These are phyloP conservation scores for Pleoardoris graminearum DNA, from an alignment of 2,329 filamentous ascomycete genomes.

Conservation along the genomic window DNA sequence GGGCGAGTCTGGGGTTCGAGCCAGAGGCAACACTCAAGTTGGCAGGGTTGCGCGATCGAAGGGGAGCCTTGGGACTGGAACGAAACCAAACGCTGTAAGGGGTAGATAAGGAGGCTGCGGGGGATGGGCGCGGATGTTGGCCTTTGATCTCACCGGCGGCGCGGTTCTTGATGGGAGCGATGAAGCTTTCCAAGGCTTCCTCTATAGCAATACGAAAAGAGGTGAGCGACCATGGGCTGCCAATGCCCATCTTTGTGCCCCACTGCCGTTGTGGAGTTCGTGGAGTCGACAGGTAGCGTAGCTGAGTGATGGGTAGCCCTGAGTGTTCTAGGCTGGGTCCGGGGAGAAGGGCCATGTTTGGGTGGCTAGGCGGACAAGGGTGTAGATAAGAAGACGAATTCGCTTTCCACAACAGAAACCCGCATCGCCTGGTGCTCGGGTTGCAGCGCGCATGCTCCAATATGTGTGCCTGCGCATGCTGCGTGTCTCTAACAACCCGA, in stretches of 20 bases:
- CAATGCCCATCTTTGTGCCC: not conserved
- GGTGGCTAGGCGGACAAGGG: constrained; percentile 5
- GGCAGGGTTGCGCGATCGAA: not conserved
- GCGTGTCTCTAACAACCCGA: not conserved
- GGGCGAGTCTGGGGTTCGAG: constrained; percentile 2
- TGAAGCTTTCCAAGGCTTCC: too few relatives aligned
- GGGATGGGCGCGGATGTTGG: constrained; percentile 1
- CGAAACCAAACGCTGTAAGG: constrained; percentile 2
- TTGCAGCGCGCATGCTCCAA: not conserved
- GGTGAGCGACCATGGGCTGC: not conserved
- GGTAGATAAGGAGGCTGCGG: constrained; percentile 1
- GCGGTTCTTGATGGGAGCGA: not conserved
- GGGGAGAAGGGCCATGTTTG: not conserved
- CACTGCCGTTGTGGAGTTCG: not conserved
- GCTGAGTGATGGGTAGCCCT: not conserved
- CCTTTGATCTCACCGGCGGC: not conserved
- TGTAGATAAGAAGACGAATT: constrained; percentile 19
- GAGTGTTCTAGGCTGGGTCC: not conserved
- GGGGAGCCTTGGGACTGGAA: not conserved
- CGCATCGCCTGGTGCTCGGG: not conserved
- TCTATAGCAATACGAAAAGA: not conserved
- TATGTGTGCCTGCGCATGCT: not conserved
- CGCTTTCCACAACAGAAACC: not conserved
- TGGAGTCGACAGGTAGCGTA: not conserved
- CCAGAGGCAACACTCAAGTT: not conserved